These are phyloP conservation scores for Codiaeum variegatum DNA, from an alignment of 441 rosid genomes.

Conservation along the genomic window DNA sequence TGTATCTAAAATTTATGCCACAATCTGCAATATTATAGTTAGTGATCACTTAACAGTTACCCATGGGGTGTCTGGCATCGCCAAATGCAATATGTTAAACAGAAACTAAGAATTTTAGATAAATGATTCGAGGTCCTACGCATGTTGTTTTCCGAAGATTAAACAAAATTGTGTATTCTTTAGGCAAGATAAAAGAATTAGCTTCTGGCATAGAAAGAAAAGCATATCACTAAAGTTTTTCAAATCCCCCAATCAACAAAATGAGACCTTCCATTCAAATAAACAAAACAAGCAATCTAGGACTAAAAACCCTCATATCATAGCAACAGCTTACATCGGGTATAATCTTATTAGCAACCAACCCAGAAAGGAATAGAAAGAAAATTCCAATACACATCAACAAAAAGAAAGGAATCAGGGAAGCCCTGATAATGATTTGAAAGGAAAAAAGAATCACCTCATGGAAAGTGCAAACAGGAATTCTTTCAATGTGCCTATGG, in stretches of 20 bases:
- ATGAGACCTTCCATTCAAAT: not conserved
- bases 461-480: conserved; percentile 65
- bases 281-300: not conserved
- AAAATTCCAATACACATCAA: conserved; percentile 5
- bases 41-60: not conserved
- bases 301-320: conserved; percentile 13
- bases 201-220: not conserved
- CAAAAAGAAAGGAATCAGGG: not conserved
- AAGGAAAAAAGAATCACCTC: conserved; percentile 45
- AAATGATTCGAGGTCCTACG: not conserved
- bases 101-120: not conserved
- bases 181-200: not conserved
- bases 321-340: not conserved
- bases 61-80: not conserved
- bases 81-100: not conserved
- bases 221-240: not conserved
- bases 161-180: not conserved
- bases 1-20: not conserved
- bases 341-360: not conserved
- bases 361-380: not conserved
- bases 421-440: not conserved
- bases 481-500: conserved; percentile 40
- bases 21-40: not conserved
- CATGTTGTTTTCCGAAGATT: conserved; percentile 3
- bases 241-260: not conserved